These are phyloP conservation scores for Mortierella alpina DNA, from an alignment of 192 early-diverging fungal species.

Conservation along the genomic window DNA sequence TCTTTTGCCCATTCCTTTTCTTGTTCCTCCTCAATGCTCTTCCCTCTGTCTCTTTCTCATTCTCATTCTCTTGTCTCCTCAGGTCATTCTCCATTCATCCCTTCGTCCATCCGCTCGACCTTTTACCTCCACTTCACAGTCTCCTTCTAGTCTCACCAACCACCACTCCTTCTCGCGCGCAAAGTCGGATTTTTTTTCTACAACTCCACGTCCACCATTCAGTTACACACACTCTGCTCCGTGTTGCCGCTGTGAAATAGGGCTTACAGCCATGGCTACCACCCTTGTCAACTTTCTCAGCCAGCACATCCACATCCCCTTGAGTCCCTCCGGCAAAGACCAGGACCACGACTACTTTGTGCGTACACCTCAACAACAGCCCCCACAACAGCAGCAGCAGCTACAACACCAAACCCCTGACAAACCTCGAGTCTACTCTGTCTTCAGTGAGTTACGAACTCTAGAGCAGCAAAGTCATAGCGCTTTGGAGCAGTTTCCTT, in stretches of 20 bases:
- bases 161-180: background rate
- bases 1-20: background rate
- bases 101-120: background rate
- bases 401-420: background rate
- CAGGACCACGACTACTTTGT: constrained; percentile 9
- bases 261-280: constrained; percentile 6
- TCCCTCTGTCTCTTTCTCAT: background rate
- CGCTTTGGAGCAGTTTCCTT: constrained; percentile 25
- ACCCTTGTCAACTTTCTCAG: constrained; percentile 31
- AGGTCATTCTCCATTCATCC: constrained; percentile 1
- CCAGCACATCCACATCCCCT: constrained; percentile 17
- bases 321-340: background rate
- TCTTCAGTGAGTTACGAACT: constrained; percentile 19
- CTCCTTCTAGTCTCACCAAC: background rate
- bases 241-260: no score
- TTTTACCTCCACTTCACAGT: background rate
- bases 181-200: background rate
- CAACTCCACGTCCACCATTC: background rate
- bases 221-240: no score
- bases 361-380: background rate
- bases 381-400: background rate
- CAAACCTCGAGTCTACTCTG: constrained; percentile 19
- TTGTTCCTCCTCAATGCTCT: background rate
- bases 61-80: background rate
- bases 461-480: constrained; percentile 15